These are phyloP conservation scores for Rubroshorea leprosula DNA, from an alignment of 345 rosid genomes.

Conservation along the genomic window DNA sequence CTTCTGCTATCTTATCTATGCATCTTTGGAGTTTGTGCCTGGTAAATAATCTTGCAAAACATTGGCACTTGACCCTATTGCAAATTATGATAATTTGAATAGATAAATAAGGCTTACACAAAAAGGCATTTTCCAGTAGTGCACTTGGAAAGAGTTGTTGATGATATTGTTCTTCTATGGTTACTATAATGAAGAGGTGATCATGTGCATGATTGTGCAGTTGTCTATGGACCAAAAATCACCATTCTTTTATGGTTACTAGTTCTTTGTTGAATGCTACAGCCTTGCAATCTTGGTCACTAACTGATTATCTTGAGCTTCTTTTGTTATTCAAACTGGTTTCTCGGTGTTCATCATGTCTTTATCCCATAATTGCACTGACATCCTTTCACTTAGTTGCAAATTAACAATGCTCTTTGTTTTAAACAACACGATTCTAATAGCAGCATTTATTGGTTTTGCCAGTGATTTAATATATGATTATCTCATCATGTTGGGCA, in stretches of 20 bases:
- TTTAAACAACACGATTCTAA: not conserved
- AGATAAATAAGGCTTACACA: too few relatives aligned
- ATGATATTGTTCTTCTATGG: not conserved
- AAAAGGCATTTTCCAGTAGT: not conserved
- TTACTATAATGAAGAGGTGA: not conserved
- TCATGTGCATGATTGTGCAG: not conserved
- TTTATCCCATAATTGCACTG: too few relatives aligned
- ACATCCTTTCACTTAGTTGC: too few relatives aligned
- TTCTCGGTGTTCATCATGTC: too few relatives aligned
- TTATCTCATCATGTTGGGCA: constrained; percentile 66
- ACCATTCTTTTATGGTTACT: too few relatives aligned
- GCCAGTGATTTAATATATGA: constrained; percentile 89
- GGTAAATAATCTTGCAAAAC: constrained; percentile 37
- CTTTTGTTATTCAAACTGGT: not conserved
- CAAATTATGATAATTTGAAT: too few relatives aligned
- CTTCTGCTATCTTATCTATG: constrained; percentile 73
- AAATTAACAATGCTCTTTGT: not conserved
- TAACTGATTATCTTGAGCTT: constrained; percentile 5
- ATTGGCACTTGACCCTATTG: constrained; percentile 5
- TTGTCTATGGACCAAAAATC: not conserved
- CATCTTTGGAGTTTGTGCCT: constrained; percentile 78
- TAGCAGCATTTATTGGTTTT: constrained; percentile 6
- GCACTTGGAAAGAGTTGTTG: not conserved
- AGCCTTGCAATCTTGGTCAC: not conserved
- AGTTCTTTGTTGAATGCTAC: not conserved